Evolutionary conservation across 2,329 filamentous ascomycete species (phyloP), one percentile per base, ranked within the genome.

Genomic region (Fusarium foetens): DNA sequence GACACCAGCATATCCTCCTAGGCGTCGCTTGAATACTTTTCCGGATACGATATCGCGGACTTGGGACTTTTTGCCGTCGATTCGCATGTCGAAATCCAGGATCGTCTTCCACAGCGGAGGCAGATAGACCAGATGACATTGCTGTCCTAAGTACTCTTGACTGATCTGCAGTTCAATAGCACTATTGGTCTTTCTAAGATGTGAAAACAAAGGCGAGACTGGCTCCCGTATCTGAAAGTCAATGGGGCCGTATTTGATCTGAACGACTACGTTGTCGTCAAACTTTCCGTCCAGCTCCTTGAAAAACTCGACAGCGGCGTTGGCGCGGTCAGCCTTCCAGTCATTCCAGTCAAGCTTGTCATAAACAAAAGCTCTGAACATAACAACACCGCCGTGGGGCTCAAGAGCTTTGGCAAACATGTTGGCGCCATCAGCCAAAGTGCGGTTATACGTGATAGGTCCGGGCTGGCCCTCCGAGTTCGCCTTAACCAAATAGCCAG

Each of bases 281-380:
- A 93, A 93, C 66, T 90, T 79, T 9, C 85, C 87, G 74, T 93
- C 91, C 0, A 93, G 84, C 1, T 84, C 83, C 21, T 88, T 83
- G 78, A 93, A 93, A 79, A 88, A 92, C 2, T 93, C 84, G 0
- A 92, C 89, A 0, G 90, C 90, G 0, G 90, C 91, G 60, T 92
- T 93, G 3, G 91, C 92, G 5, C 92, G 87, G 77, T 93, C 92
- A 2, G 86, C 86, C 55, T 86, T 61, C 71, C 71, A 74, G 29
- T 74, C 68, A 14, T 36, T 88, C 90, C 90, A 93, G 77, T 91
- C 84, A 0, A 83, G 72, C 21, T 75, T 81, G 74, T 93, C 86
- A 77, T 93, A 93, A 2, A 93, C 91, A 72, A 93, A 93, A 2
- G 91, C 91, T 3, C 92, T 87, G 82, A 91, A 93, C 87, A 93